Base-by-base conservation (phyloP, 1,284 basidiomycete species). In the Trametes polyzona region DNA sequence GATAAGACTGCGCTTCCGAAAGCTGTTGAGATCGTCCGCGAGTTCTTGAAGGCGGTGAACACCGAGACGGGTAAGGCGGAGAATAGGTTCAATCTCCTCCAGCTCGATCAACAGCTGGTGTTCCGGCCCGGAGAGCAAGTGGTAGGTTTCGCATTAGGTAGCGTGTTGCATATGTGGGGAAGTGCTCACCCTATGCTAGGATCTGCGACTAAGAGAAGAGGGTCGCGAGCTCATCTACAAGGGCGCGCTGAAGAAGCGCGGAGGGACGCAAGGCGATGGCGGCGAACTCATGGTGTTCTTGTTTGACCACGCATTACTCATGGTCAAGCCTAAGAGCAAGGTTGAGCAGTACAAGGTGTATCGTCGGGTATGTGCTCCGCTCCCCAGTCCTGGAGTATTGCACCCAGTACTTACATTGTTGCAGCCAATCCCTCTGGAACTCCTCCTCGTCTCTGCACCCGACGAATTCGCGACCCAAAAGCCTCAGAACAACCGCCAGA, bases 301-400 rank as follows among this genome's bases (percentile, higher is more conserved):
- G 64, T 98, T 99, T 69, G 97, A 99, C 72, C 96, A 99, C 74
- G 96, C 96, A 0, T 76, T 99, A 51, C 78, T 99, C 42, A 93
- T 99, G 83, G 95, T 93, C 63, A 99, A 99, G 78, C 84, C 92
- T 67, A 96, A 88, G 79, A 92, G 90, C 73, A 96, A 96, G 73
- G 88, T 89, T 55, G 96, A 98, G 65, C 92, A 96, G 67, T 91
- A 88, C 74, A 95, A 95, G 71, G 96, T 98, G 21, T 97, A 97
- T 71, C 89, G 95, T 64, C 86, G 92, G 66, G 94, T 96, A 69
- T 71, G 90, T 79, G 1, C 37, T 37, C 26, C 4, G 29, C 21
- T 24, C 16, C 19, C 1, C 1, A 14, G 26, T 17, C 32, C n/a
- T 36, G 24, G 59, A 26, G 53, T 57, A 36, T 47, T 29, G 58